Evolutionary conservation across 331 rosid species (phyloP), one percentile per base, ranked within the genome.

Genomic region (Quercus lobata): DNA sequence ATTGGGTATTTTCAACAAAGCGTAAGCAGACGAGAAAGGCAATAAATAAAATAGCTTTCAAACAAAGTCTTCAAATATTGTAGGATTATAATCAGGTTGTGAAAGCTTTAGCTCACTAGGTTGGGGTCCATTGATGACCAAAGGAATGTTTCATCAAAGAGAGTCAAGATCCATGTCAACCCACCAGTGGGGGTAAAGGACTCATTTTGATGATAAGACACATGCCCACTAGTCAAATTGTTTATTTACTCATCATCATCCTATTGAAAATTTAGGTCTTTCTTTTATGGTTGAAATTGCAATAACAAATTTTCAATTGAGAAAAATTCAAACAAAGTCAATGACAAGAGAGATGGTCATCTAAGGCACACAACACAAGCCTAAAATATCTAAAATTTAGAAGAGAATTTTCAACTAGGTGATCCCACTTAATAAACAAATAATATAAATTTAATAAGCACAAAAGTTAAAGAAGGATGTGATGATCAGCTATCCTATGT

Each of bases 81-180:
- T 74, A 87, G 79, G 92, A 92, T 86, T 84, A 86, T 79, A 80
- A 87, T 73, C 61, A 68, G 81, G 25, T 69, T 11, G 85, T 58
- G 55, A 49, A 49, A 9, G 49, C 49, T 49, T 49, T 12, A 11
- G 66, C 35, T 73, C 10, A 11, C 71, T 78, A 25, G 34, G 87
- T 77, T 83, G 93, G 84, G 83, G 74, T 79, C 85, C 75, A 84
- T 83, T 58, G 44, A 86, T 79, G 85, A 78, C 77, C 74, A 6
- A 56, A 75, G 77, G 92, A 90, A 90, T 90, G 92, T 90, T 88
- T 90, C 90, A 89, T 88, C 57, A 62, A 85, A 84, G 90, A 90
- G 94, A 84, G 92, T 92, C 97, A 93, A 89, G 82, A 88, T 81
- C 90, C 86, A 83, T 88, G 95, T 91, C 91, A 91, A 88, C 86